phyloP scores from a whole-genome alignment of 1,284 basidiomycete genomes.

The Tylopilus sp. region DNA sequence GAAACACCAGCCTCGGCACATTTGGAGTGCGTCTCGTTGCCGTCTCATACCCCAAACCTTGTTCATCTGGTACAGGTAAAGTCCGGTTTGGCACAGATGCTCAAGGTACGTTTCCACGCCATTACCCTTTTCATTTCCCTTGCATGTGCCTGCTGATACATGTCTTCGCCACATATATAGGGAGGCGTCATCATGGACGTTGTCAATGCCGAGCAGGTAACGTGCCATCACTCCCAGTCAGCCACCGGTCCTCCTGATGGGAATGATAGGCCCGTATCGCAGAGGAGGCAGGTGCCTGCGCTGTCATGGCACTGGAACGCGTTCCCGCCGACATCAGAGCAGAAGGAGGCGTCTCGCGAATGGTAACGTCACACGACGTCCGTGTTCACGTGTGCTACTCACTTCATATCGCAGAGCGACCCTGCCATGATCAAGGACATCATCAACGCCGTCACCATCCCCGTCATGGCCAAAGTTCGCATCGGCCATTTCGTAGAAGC shows the following conservation, averaged over 20 bases:
- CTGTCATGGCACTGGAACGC: conserved; percentile 96
- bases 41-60: background rate
- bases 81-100: conserved; percentile 92
- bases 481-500: conserved; percentile 98
- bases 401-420: conserved; percentile 65
- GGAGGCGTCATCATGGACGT: conserved; percentile 95
- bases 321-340: conserved; percentile 95
- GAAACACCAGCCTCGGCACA: conserved; percentile 71
- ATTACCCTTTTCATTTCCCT: background rate
- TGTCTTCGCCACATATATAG: conserved; percentile 37
- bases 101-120: conserved; percentile 60
- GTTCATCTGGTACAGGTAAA: conserved; percentile 63
- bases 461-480: conserved; percentile 90
- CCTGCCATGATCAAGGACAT: conserved; percentile 97
- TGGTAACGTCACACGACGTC: conserved; percentile 54
- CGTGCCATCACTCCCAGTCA: background rate
- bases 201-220: conserved; percentile 77
- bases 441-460: conserved; percentile 88
- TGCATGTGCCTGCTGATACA: background rate
- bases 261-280: conserved; percentile 82
- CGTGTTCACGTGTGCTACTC: background rate
- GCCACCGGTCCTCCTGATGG: background rate
- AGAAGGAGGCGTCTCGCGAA: conserved; percentile 89
- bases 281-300: conserved; percentile 96
- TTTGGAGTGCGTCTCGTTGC: conserved; percentile 61